These are phyloP conservation scores for Otatea glauca DNA, from an alignment of 176 grass and related monocot species.

Conservation along the genomic window DNA sequence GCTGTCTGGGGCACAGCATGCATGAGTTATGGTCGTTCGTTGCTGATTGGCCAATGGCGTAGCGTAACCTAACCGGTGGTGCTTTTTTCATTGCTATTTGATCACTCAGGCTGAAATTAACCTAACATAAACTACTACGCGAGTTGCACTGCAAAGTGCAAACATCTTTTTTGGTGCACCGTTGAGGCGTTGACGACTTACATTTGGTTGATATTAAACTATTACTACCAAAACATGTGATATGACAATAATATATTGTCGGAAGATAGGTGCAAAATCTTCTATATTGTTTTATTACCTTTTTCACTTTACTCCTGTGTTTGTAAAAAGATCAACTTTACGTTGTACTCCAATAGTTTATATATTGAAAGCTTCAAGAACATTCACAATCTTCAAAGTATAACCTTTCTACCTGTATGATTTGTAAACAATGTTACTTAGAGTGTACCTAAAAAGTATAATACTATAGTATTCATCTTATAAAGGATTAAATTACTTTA, in stretches of 20 bases:
- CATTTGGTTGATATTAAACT: background rate
- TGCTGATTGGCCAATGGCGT: background rate
- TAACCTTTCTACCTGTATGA: fast-evolving
- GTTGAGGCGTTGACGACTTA: fast-evolving
- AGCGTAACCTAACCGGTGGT: too few species aligned
- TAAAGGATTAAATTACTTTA: background rate
- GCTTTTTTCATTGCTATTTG: background rate
- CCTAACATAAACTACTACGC: background rate
- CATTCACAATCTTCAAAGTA: fast-evolving
- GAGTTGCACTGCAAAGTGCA: background rate
- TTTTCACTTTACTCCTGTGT: background rate
- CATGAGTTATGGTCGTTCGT: background rate
- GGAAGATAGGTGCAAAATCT: background rate
- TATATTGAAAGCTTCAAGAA: background rate
- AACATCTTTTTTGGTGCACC: background rate
- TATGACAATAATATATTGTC: background rate
- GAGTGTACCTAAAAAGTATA: background rate
- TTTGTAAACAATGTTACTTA: background rate
- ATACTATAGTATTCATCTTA: background rate
- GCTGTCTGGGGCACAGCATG: background rate
- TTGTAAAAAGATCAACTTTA: background rate
- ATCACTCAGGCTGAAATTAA: too few species aligned
- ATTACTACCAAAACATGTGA: background rate
- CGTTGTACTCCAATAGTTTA: background rate
- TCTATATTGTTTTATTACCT: background rate